Percentiles rank a stretch among this genome's conserved stretches.
Evolutionary conservation across 2,329 filamentous ascomycete species (phyloP).

Genomic region (Fusarium gaditjirri): DNA sequence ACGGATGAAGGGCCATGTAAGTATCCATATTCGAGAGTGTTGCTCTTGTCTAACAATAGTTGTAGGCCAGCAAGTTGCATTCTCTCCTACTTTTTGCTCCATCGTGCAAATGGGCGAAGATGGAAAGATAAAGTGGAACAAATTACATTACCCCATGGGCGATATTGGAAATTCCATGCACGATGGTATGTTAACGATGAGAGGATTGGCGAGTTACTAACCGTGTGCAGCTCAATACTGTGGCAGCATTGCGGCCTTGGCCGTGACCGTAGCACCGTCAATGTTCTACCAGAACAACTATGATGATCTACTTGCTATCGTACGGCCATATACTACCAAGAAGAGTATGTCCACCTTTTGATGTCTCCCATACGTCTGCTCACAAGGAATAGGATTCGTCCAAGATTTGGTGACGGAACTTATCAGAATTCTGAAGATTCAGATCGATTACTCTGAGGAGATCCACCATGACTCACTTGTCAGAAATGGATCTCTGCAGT

Average conservation of each 20-base stretch:
- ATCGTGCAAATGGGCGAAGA: slow-evolving; percentile 68
- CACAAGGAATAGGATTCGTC: slow-evolving; percentile 61
- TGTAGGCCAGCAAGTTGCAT: slow-evolving; percentile 66
- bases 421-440: slow-evolving; percentile 75
- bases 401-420: slow-evolving; percentile 73
- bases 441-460: slow-evolving; percentile 85
- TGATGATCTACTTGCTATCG: slow-evolving; percentile 78
- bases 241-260: slow-evolving; percentile 70
- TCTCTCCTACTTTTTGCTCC: slow-evolving; percentile 70
- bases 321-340: slow-evolving; percentile 59
- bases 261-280: slow-evolving; percentile 60
- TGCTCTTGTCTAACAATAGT: slow-evolving; percentile 23
- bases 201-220: slow-evolving; percentile 17
- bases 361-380: slow-evolving; percentile 5
- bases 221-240: slow-evolving; percentile 59
- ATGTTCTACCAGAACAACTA: slow-evolving; percentile 62
- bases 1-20: slow-evolving; percentile 72
- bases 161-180: slow-evolving; percentile 61
- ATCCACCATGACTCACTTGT: slow-evolving; percentile 76
- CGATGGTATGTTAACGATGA: slow-evolving; percentile 54
- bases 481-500: slow-evolving; percentile 76
- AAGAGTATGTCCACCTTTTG: slow-evolving; percentile 42
- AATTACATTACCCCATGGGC: slow-evolving; percentile 60
- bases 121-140: slow-evolving; percentile 68
- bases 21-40: slow-evolving; percentile 31